Conservation (phyloP, 495 filamentous ascomycete genomes). For the Oidiodendron maius region DNA sequence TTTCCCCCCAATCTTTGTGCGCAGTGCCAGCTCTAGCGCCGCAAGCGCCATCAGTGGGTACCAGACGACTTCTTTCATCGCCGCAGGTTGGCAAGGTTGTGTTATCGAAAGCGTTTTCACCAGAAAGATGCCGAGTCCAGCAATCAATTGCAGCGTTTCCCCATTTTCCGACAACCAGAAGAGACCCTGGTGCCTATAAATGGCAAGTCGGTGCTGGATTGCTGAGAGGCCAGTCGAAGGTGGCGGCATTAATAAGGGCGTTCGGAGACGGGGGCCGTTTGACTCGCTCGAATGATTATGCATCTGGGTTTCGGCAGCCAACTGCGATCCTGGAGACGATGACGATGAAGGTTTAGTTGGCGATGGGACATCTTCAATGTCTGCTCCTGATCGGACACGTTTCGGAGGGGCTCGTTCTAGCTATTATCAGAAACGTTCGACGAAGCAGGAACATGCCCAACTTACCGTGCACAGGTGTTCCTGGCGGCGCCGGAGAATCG, state of each 20-base stretch:
- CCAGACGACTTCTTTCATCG: slow-evolving; percentile 48
- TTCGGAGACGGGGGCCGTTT: slow-evolving; percentile 9
- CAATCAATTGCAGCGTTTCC: slow-evolving; percentile 23
- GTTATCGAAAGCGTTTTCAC: slow-evolving; percentile 49
- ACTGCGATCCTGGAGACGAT: slow-evolving; percentile 17
- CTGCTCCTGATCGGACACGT: slow-evolving; percentile 20
- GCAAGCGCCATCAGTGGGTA: slow-evolving; percentile 59
- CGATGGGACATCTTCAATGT: slow-evolving; percentile 17
- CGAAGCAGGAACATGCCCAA: neutral
- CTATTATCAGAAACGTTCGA: neutral
- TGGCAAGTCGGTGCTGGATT: slow-evolving; percentile 26
- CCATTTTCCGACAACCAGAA: slow-evolving; percentile 16
- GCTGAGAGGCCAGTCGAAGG: slow-evolving; percentile 35
- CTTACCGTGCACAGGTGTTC: slow-evolving; percentile 30
- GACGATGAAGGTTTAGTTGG: slow-evolving; percentile 22
- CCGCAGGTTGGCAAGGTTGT: slow-evolving; percentile 56
- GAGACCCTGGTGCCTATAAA: slow-evolving; percentile 25
- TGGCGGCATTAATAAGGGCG: slow-evolving; percentile 55
- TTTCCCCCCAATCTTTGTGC: slow-evolving; percentile 10
- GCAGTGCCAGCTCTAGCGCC: slow-evolving; percentile 40
- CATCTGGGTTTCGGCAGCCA: slow-evolving; percentile 26
- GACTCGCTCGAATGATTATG: slow-evolving; percentile 24
- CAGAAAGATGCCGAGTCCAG: slow-evolving; percentile 45
- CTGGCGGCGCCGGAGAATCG: slow-evolving; percentile 42
- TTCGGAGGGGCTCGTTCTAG: slow-evolving; percentile 9